Percentiles rank a stretch among this genome's conserved stretches.
phyloP scores from a whole-genome alignment of 495 filamentous ascomycete genomes.

The Trichoderma orchidacearum region DNA sequence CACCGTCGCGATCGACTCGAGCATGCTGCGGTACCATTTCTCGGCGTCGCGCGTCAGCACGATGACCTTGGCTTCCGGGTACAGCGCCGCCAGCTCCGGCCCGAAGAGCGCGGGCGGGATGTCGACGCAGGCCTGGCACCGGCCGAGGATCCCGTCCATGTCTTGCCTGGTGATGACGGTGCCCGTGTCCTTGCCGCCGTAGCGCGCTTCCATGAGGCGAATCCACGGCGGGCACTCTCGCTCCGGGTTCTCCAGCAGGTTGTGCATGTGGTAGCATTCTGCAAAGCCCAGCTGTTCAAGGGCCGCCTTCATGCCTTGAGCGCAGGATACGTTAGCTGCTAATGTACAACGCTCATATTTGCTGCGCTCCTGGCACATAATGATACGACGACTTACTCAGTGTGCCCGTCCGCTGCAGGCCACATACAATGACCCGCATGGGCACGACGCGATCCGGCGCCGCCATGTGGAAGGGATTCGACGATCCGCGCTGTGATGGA shows the following conservation, averaged over 20 bases:
- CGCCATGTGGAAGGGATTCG: background rate
- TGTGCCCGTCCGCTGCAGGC: slow-evolving; percentile 3
- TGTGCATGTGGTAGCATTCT: slow-evolving; percentile 50
- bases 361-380: too few relatives aligned
- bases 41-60: slow-evolving; percentile 40
- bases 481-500: background rate
- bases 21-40: slow-evolving; percentile 1
- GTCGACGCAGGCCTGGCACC: slow-evolving; percentile 49
- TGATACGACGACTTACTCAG: background rate
- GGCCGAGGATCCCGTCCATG: slow-evolving; percentile 54
- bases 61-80: slow-evolving; percentile 57
- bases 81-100: slow-evolving; percentile 53
- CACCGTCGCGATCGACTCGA: background rate
- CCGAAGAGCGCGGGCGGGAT: slow-evolving; percentile 53
- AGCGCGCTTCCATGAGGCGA: slow-evolving; percentile 52
- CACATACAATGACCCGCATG: slow-evolving; percentile 5
- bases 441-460: background rate
- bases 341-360: too few relatives aligned
- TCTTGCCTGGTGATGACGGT: slow-evolving; percentile 44
- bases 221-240: slow-evolving; percentile 37
- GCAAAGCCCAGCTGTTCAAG: slow-evolving; percentile 47
- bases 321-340: too few relatives aligned
- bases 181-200: slow-evolving; percentile 38
- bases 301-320: slow-evolving; percentile 43
- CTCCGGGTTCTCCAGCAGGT: background rate